Conservation (phyloP, 108 stramenopile species). For the Nitzschia sp. region DNA sequence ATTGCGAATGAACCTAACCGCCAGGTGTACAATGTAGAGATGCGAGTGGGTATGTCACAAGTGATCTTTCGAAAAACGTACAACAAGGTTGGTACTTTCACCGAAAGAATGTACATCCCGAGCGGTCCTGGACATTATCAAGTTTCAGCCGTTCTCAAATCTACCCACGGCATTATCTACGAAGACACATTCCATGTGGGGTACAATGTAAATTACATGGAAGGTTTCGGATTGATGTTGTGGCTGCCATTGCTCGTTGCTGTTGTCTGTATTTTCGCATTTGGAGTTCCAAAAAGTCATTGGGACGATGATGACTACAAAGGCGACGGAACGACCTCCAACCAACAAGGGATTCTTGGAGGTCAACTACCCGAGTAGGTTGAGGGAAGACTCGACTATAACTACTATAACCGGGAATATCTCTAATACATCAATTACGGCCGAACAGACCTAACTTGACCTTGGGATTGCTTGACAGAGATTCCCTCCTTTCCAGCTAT, state of each 20-base stretch:
- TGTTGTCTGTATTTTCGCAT: slow-evolving; percentile 26
- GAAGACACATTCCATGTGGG: slow-evolving; percentile 79
- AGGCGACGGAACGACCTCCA: slow-evolving; percentile 23
- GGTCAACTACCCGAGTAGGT: slow-evolving; percentile 29
- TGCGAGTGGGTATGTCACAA: slow-evolving; percentile 62
- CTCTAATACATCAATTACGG: neutral
- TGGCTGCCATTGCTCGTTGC: slow-evolving; percentile 70
- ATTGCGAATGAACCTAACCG: slow-evolving; percentile 59
- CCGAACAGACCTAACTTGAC: neutral
- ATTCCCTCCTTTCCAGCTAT: slow-evolving; percentile 95
- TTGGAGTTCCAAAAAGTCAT: slow-evolving; percentile 45
- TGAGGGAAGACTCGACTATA: neutral
- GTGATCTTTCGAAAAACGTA: slow-evolving; percentile 47
- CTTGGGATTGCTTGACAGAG: slow-evolving; percentile 71
- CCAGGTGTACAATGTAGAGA: slow-evolving; percentile 63
- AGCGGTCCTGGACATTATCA: slow-evolving; percentile 74
- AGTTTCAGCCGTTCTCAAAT: slow-evolving; percentile 51
- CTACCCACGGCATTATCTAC: slow-evolving; percentile 75
- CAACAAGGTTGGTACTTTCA: slow-evolving; percentile 64
- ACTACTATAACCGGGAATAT: neutral
- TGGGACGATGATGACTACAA: slow-evolving; percentile 73
- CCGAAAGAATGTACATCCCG: slow-evolving; percentile 71
- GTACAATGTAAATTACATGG: slow-evolving; percentile 82
- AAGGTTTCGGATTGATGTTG: slow-evolving; percentile 56
- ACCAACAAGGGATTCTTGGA: slow-evolving; percentile 51